Percentiles rank a stretch among this genome's conserved stretches.
phyloP scores from a whole-genome alignment of 208 protist species.

The Trichomonas vaginalis region DNA sequence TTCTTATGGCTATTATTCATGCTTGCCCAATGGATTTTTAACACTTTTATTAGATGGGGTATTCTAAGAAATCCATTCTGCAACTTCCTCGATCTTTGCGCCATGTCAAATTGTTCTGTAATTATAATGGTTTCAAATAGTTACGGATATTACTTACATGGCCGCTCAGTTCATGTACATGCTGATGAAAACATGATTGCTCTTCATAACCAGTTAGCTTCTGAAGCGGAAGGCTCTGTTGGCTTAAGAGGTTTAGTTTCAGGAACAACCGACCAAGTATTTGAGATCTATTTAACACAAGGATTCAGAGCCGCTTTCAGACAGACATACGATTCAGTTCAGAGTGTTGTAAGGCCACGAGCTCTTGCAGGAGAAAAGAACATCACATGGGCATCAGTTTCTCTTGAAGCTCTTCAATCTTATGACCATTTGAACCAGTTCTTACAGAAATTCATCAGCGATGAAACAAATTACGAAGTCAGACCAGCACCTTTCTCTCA shows the following conservation, averaged over 20 bases:
- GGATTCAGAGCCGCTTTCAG: background rate
- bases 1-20: background rate
- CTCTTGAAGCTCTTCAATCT: background rate
- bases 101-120: background rate
- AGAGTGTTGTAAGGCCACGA: background rate
- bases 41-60: background rate
- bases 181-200: background rate
- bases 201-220: background rate
- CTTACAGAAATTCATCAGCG: background rate
- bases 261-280: background rate
- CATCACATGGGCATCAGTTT: background rate
- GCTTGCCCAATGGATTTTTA: background rate
- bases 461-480: background rate
- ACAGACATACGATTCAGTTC: background rate
- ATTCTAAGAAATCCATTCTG: background rate
- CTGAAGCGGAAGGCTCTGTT: background rate
- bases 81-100: background rate
- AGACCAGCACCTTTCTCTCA: background rate
- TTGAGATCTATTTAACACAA: background rate
- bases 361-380: background rate
- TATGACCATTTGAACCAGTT: background rate
- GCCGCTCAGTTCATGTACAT: background rate
- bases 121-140: background rate
- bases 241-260: background rate
- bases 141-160: background rate